Evolutionary conservation across 1,284 basidiomycete species (phyloP).

Genomic region (Cryptococcus sp.): DNA sequence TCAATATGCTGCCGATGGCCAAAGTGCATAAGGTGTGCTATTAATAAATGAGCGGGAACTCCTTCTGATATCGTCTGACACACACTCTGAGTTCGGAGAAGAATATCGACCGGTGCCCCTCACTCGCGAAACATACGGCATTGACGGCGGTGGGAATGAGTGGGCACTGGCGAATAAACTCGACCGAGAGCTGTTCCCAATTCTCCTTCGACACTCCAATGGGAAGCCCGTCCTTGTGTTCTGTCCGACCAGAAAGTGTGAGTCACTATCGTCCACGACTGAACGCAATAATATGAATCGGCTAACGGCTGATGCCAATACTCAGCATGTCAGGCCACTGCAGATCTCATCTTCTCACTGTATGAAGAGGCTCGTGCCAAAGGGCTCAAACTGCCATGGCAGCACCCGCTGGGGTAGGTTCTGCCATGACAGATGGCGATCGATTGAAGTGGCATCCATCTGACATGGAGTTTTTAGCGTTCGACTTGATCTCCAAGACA

Average conservation of each 20-base stretch:
- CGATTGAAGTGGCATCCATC: not conserved
- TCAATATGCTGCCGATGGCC: constrained; percentile 53
- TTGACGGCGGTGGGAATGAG: constrained; percentile 64
- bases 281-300: not conserved
- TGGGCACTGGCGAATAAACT: constrained; percentile 71
- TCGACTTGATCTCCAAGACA: constrained; percentile 26
- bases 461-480: constrained; percentile 6
- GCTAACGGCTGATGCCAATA: not conserved
- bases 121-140: constrained; percentile 64
- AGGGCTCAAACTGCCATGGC: constrained; percentile 63
- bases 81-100: constrained; percentile 72
- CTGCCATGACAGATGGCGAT: constrained; percentile 1
- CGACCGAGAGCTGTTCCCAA: constrained; percentile 68
- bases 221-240: constrained; percentile 82
- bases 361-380: constrained; percentile 59
- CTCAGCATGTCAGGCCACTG: constrained; percentile 54
- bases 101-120: constrained; percentile 83
- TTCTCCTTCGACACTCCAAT: constrained; percentile 65
- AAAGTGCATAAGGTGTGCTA: constrained; percentile 65
- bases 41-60: too few relatives aligned
- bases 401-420: constrained; percentile 52
- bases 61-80: too few relatives aligned
- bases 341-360: constrained; percentile 68
- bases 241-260: constrained; percentile 78
- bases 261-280: constrained; percentile 8